These are phyloP conservation scores for Volvox africanus DNA, from an alignment of 139 green algal species.

Conservation along the genomic window DNA sequence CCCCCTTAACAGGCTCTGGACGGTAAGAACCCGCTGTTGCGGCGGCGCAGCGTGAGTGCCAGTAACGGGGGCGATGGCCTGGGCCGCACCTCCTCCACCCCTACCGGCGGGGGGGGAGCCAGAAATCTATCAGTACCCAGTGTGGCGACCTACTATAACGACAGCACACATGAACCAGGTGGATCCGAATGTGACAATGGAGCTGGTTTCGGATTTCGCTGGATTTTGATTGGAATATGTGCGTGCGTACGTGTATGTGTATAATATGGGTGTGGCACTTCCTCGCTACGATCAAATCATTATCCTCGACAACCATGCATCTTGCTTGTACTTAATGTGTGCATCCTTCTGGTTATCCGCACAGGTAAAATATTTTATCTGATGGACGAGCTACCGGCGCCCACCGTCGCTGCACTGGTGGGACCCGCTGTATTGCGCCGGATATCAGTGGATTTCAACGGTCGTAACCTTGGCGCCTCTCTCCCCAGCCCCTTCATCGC, in stretches of 20 bases:
- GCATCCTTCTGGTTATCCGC: too few species aligned
- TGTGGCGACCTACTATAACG: slow-evolving; percentile 38
- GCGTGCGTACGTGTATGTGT: too few species aligned
- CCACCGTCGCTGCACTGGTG: not conserved
- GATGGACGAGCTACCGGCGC: slow-evolving; percentile 39
- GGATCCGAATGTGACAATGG: not conserved
- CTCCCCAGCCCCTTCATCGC: not conserved
- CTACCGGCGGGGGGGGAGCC: not conserved
- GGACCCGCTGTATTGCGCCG: not conserved
- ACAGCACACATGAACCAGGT: slow-evolving; percentile 27
- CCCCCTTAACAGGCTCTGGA: slow-evolving; percentile 8
- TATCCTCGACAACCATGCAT: too few species aligned
- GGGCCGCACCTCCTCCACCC: slow-evolving; percentile 5
- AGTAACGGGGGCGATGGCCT: not conserved
- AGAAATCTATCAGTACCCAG: not conserved
- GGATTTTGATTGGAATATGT: too few species aligned
- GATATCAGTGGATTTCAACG: not conserved
- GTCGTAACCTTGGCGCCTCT: not conserved
- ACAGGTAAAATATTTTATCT: slow-evolving; percentile 52
- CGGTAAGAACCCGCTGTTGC: slow-evolving; percentile 37
- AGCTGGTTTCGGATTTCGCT: not conserved
- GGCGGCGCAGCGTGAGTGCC: not conserved
- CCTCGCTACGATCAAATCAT: too few species aligned
- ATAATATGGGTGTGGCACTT: too few species aligned
- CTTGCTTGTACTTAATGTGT: not conserved